phyloP scores from a whole-genome alignment of 2,329 filamentous ascomycete species.

The Aspergillus sp. region DNA sequence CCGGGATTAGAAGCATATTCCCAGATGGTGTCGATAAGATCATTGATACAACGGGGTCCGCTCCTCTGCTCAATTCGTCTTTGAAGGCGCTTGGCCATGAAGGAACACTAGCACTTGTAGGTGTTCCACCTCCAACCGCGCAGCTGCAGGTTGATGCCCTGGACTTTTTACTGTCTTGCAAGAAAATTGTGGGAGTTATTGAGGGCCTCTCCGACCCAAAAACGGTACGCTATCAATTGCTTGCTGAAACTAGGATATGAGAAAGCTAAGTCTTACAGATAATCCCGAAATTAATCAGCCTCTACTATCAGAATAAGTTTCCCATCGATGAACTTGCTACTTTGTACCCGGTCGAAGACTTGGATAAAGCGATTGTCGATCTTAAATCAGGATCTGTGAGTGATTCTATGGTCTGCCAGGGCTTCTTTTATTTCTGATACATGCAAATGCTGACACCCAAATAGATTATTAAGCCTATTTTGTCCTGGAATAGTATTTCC shows the following conservation, averaged over 20 bases:
- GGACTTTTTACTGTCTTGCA: slow-evolving; percentile 20
- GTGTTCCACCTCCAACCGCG: slow-evolving; percentile 20
- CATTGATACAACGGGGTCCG: slow-evolving; percentile 28
- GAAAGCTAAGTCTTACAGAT: slow-evolving; percentile 16
- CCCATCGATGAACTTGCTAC: slow-evolving; percentile 29
- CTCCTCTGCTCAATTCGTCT: slow-evolving; percentile 22
- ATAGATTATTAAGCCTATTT: no score
- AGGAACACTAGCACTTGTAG: slow-evolving; percentile 30
- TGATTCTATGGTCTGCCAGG: no score
- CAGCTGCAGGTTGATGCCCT: slow-evolving; percentile 23
- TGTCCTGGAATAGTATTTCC: no score
- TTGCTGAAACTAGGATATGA: not conserved
- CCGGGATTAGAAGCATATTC: slow-evolving; percentile 21
- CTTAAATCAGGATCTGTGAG: no score
- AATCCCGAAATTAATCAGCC: slow-evolving; percentile 26
- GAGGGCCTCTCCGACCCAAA: slow-evolving; percentile 26
- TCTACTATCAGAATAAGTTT: slow-evolving; percentile 29
- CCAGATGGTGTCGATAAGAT: slow-evolving; percentile 22
- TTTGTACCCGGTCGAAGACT: slow-evolving; percentile 24
- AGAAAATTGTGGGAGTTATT: slow-evolving; percentile 28
- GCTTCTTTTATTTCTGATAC: no score
- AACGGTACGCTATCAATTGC: slow-evolving; percentile 6
- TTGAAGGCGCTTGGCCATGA: slow-evolving; percentile 24
- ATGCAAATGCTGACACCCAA: no score
- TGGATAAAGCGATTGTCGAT: slow-evolving; percentile 19